These are phyloP conservation scores for Heliosperma pusillum DNA, from an alignment of 148 eudicot species.

Conservation along the genomic window DNA sequence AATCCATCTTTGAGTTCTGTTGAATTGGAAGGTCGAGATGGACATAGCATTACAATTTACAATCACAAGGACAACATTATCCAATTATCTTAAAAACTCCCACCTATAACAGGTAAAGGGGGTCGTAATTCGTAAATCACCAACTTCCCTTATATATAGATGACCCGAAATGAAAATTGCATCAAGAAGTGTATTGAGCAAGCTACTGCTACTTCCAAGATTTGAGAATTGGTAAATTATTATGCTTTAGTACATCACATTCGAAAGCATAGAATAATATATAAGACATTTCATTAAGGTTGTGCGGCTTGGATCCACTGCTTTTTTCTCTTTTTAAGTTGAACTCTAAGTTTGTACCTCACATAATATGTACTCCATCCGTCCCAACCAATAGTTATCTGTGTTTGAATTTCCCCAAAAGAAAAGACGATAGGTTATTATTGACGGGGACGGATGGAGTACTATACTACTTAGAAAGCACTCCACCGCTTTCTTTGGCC, in stretches of 20 bases:
- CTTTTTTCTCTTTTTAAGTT: neutral
- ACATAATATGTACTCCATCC: neutral
- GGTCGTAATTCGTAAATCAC: neutral
- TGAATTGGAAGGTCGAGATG: slow-evolving; percentile 8
- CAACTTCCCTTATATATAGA: neutral
- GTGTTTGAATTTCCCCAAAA: too few species aligned
- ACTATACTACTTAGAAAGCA: too few species aligned
- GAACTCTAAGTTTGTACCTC: neutral
- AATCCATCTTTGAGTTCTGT: slow-evolving; percentile 66
- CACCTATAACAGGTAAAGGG: neutral
- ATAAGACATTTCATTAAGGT: neutral
- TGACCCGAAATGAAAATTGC: neutral
- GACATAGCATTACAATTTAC: neutral
- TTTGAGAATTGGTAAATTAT: neutral
- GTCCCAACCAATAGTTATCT: too few species aligned
- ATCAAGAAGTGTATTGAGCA: too few species aligned
- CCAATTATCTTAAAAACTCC: neutral
- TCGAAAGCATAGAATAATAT: neutral
- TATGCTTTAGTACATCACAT: neutral
- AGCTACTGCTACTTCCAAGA: too few species aligned
- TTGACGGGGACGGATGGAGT: too few species aligned
- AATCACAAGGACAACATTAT: slow-evolving; percentile 3
- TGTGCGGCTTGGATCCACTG: neutral
- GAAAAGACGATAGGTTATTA: too few species aligned
- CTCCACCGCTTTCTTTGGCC: neutral